A percentile compares a stretch with the other conserved stretches of the same genome.
Conservation (phyloP, 495 filamentous ascomycete species). For the Aspergillus baeticus region DNA sequence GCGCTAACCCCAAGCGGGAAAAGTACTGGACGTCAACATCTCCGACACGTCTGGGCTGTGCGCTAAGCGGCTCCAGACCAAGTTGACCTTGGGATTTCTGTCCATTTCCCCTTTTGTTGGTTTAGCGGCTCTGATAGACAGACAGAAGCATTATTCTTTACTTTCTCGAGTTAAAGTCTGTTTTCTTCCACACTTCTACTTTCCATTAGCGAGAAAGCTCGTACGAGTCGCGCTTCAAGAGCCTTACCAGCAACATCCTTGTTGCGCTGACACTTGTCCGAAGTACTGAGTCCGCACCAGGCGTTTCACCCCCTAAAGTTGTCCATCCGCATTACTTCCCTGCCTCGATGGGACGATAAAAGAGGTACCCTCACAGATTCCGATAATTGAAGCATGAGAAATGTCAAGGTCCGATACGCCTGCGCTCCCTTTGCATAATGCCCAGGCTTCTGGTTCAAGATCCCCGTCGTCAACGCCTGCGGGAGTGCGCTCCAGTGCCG, state of each 20-base stretch:
- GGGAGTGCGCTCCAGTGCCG: constrained; percentile 30
- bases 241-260: constrained; percentile 4
- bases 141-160: constrained; percentile 7
- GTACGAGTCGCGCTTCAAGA: constrained; percentile 36
- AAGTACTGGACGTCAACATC: background rate
- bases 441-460: constrained; percentile 35
- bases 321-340: constrained; percentile 12
- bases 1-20: constrained; percentile 19
- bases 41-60: background rate
- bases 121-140: background rate
- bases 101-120: background rate
- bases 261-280: background rate
- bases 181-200: constrained; percentile 10
- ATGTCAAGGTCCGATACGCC: constrained; percentile 63
- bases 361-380: constrained; percentile 19
- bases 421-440: constrained; percentile 56
- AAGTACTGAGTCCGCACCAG: background rate
- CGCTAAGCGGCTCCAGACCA: background rate
- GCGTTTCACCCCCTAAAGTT: background rate
- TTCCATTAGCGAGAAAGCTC: constrained; percentile 20
- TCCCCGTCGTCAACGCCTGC: constrained; percentile 38
- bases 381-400: constrained; percentile 45
- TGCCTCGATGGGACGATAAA: constrained; percentile 34
- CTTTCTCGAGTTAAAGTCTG: background rate
- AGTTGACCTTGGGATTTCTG: background rate